A percentile compares a stretch with the other conserved stretches of the same genome.
Evolutionary conservation across 805 yeast species (phyloP).

Genomic region (Ogataea haglerorum): DNA sequence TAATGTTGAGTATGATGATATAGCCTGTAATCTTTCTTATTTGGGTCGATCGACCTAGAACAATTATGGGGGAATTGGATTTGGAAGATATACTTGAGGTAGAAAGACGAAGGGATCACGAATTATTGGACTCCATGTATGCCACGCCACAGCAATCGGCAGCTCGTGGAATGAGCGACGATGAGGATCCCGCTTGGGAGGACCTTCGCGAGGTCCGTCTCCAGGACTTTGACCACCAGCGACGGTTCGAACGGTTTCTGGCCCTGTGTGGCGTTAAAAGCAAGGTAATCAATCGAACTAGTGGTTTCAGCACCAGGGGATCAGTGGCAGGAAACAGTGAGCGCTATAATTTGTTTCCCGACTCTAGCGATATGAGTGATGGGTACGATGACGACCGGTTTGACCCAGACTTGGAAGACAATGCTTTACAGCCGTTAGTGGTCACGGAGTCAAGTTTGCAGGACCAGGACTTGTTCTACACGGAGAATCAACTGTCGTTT

Average conservation of each 20-base stretch:
- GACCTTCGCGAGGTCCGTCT: conserved; percentile 10
- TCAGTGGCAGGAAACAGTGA: conserved; percentile 13
- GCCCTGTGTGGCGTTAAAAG: conserved; percentile 24
- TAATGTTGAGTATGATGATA: background rate
- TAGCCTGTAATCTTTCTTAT: background rate
- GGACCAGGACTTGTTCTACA: conserved; percentile 19
- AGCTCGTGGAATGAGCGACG: conserved; percentile 33
- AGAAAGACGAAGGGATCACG: conserved; percentile 3
- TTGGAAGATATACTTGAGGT: conserved; percentile 1
- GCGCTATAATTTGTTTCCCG: conserved; percentile 19
- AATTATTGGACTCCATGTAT: conserved; percentile 2
- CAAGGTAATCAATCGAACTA: conserved; percentile 2
- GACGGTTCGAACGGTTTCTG: conserved; percentile 27
- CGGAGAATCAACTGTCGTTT: conserved; percentile 17
- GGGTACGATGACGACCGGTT: conserved; percentile 10
- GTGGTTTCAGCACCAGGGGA: background rate
- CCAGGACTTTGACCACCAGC: conserved; percentile 27
- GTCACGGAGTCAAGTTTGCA: conserved; percentile 11
- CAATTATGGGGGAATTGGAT: conserved; percentile 8
- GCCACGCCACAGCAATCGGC: conserved; percentile 7
- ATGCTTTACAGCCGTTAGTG: conserved; percentile 8
- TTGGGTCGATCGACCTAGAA: conserved; percentile 9
- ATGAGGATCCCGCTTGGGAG: conserved; percentile 43
- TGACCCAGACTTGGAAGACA: conserved; percentile 7
- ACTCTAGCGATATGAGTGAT: conserved; percentile 18